A percentile compares a stretch with the other conserved stretches of the same genome.
These are phyloP conservation scores for Gymnopilus dilepis DNA, from an alignment of 768 basidiomycete species.

Conservation along the genomic window DNA sequence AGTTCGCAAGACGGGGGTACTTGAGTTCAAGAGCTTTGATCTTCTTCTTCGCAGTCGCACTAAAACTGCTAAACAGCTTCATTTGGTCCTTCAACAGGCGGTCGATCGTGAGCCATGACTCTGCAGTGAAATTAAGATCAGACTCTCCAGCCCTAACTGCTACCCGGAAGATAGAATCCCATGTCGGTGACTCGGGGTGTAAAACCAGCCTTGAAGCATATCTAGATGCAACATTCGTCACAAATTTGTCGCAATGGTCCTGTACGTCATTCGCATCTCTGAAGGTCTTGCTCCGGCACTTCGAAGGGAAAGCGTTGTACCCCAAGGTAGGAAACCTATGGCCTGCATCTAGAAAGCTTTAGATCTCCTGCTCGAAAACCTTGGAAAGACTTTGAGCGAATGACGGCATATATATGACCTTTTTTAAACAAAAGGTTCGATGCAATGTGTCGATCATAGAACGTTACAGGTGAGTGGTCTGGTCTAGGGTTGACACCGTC, in stretches of 20 bases:
- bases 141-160: background rate
- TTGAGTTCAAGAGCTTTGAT: background rate
- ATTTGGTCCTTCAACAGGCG: background rate
- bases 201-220: background rate
- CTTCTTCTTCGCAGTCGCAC: background rate
- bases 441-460: background rate
- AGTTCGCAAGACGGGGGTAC: background rate
- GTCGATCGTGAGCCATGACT: background rate
- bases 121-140: background rate
- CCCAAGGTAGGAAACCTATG: background rate
- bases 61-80: background rate
- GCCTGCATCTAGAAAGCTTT: background rate
- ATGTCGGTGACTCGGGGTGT: background rate
- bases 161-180: background rate
- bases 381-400: background rate
- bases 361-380: background rate
- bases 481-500: background rate
- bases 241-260: background rate
- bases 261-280: background rate
- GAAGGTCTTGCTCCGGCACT: background rate
- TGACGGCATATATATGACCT: background rate
- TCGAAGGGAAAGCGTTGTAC: background rate
- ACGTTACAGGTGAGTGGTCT: background rate
- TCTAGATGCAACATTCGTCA: background rate
- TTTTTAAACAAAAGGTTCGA: background rate